Conservation (phyloP, 2,329 filamentous ascomycete species). For the Nemania sp. region DNA sequence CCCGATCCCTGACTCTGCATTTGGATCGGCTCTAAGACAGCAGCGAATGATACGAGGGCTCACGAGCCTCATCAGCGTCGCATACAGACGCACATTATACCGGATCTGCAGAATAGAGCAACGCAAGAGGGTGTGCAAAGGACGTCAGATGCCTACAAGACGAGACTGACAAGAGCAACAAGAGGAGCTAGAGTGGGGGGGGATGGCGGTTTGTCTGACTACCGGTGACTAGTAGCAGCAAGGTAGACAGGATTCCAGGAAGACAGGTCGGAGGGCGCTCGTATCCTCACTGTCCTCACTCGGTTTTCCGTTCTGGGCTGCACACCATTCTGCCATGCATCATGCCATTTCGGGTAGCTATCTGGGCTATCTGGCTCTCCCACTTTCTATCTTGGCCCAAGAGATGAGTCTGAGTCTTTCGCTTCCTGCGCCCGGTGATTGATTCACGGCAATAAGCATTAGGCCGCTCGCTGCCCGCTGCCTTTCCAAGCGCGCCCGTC, state of each 20-base stretch:
- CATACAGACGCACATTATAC: constrained; percentile 26
- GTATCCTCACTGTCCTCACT: constrained; percentile 30
- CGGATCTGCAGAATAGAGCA: constrained; percentile 25
- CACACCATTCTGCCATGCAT: constrained; percentile 36
- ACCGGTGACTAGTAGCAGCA: background rate
- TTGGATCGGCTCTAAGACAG: constrained; percentile 31
- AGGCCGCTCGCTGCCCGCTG: constrained; percentile 18
- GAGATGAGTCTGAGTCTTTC: constrained; percentile 22
- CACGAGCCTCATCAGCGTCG: constrained; percentile 37
- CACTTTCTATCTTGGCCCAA: constrained; percentile 12
- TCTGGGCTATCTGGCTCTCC: constrained; percentile 18
- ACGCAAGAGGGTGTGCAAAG: constrained; percentile 28
- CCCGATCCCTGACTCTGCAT: constrained; percentile 33
- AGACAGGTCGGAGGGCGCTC: constrained; percentile 11
- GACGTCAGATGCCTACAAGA: constrained; percentile 38
- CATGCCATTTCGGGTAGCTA: constrained; percentile 23
- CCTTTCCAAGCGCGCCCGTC: constrained; percentile 7
- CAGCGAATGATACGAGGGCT: constrained; percentile 37
- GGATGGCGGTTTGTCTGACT: background rate
- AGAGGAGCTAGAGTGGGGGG: background rate
- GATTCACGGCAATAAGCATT: constrained; percentile 27
- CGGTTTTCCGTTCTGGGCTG: constrained; percentile 26
- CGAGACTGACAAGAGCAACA: constrained; percentile 10
- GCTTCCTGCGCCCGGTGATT: constrained; percentile 26
- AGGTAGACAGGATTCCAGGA: background rate